phyloP scores from a whole-genome alignment of 169 alveolate species.

The Eimeria maxima region DNA sequence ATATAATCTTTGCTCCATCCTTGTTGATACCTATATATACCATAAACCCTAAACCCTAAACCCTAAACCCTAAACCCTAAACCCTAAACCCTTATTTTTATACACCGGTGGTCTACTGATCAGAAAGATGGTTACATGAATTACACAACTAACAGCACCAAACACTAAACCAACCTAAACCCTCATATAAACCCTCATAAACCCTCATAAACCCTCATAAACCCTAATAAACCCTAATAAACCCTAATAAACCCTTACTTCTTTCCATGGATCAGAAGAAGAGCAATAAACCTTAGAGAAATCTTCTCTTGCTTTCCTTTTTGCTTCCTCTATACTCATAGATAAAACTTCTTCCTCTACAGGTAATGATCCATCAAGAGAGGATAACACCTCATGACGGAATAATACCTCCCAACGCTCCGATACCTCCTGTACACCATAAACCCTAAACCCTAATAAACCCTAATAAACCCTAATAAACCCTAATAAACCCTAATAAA shows the following conservation, averaged over 20 bases:
- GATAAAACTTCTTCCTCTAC: constrained; percentile 52
- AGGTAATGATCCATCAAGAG: constrained; percentile 15
- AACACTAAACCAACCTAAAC: too few species aligned
- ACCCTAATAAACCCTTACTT: constrained; percentile 26
- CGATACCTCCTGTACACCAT: constrained; percentile 54
- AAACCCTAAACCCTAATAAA: constrained; percentile 14
- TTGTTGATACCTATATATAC: constrained; percentile 26
- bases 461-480: neutral
- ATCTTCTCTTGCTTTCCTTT: constrained; percentile 36
- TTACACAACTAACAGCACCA: too few species aligned
- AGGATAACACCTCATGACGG: constrained; percentile 36
- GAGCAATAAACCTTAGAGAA: constrained; percentile 57
- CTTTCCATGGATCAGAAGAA: constrained; percentile 51
- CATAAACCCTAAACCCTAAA: constrained; percentile 19
- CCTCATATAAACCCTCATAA: too few species aligned
- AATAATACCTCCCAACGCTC: constrained; percentile 43
- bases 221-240: neutral
- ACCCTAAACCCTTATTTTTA: too few species aligned
- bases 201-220: too few species aligned
- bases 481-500: too few species aligned
- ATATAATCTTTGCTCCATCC: constrained; percentile 43
- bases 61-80: neutral
- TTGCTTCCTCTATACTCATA: neutral
- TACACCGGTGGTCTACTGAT: too few species aligned
- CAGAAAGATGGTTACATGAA: too few species aligned